Conservation (phyloP, 176 grass and related monocot genomes). For the Aegilops speltoides region DNA sequence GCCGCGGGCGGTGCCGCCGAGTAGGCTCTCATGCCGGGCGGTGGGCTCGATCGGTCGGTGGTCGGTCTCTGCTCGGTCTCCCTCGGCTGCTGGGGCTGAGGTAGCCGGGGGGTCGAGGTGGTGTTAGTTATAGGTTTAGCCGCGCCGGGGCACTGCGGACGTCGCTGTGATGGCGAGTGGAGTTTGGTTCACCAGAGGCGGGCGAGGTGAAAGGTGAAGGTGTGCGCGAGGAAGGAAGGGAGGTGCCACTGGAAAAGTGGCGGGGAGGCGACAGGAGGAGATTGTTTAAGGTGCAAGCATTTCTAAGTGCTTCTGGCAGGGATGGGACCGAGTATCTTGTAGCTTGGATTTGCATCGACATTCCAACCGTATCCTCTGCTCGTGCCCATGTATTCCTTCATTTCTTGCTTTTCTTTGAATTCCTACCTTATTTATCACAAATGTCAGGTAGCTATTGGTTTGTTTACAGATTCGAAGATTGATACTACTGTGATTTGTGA, state of each 20-base stretch:
- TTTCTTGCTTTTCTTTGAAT: background rate
- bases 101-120: constrained; percentile 7
- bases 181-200: constrained; percentile 13
- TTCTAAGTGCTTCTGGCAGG: constrained; percentile 26
- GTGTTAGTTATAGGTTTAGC: constrained; percentile 32
- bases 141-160: background rate
- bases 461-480: too few species aligned
- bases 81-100: background rate
- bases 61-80: background rate
- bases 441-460: too few species aligned
- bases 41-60: background rate
- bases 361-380: background rate
- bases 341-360: constrained; percentile 3
- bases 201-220: background rate
- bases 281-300: constrained; percentile 43
- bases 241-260: constrained; percentile 32
- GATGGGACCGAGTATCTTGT: constrained; percentile 4
- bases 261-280: constrained; percentile 5
- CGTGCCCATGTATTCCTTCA: background rate
- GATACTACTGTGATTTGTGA: too few species aligned
- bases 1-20: constrained; percentile 28
- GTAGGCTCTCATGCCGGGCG: constrained; percentile 48
- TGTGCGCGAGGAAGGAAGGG: too few species aligned
- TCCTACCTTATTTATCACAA: too few species aligned
- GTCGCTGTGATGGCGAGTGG: constrained; percentile 7